phyloP scores from a whole-genome alignment of 192 early-diverging fungal species.

The Borealophlyctis nickersoniae region DNA sequence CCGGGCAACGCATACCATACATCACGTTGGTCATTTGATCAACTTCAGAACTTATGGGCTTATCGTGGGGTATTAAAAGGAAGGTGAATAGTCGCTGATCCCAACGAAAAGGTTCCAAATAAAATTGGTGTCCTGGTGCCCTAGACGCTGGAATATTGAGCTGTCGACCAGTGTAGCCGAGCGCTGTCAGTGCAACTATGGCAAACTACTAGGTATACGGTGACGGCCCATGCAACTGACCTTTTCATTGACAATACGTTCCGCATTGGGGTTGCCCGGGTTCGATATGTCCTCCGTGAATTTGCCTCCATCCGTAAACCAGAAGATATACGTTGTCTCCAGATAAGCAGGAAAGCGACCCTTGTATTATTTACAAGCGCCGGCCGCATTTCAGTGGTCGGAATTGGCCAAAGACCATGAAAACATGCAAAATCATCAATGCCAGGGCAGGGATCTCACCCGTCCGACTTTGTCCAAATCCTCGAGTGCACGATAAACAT shows the following conservation, averaged over 20 bases:
- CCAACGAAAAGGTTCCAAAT: conserved; percentile 80
- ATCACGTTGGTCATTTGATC: conserved; percentile 66
- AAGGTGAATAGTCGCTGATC: conserved; percentile 72
- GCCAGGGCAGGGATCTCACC: conserved; percentile 35
- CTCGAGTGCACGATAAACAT: conserved; percentile 57
- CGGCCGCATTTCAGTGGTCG: no score
- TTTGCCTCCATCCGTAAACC: conserved; percentile 75
- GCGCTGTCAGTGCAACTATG: no score
- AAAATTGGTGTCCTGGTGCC: conserved; percentile 63
- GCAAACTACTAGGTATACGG: no score
- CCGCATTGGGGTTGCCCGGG: no score
- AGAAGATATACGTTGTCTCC: conserved; percentile 68
- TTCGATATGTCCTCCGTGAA: conserved; percentile 43
- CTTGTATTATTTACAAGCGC: no score
- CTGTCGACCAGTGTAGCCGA: conserved; percentile 37
- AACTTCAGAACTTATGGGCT: conserved; percentile 42
- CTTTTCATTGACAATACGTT: no score
- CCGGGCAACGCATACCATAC: conserved; percentile 54
- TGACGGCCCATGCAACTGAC: no score
- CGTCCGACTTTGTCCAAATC: conserved; percentile 65
- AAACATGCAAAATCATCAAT: background rate
- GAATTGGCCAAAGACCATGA: background rate
- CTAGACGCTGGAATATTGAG: conserved; percentile 65
- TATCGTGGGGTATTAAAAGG: conserved; percentile 51
- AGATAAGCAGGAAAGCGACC: conserved; percentile 65